Evolutionary conservation across 2,329 filamentous ascomycete species (phyloP).

Genomic region (Decorospora gaudefroyi): DNA sequence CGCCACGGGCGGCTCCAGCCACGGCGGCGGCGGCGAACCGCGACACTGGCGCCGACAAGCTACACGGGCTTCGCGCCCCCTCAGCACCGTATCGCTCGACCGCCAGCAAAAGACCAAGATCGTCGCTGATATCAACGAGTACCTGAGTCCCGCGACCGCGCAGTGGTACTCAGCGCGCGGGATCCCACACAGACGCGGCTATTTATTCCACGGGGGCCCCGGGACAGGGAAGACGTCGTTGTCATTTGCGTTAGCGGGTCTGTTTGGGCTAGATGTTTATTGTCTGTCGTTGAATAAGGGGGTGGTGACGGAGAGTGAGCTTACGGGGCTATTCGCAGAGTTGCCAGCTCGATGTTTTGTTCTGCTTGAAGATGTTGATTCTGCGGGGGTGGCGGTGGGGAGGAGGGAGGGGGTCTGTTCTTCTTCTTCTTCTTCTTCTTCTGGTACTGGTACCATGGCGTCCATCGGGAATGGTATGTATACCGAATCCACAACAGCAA

Average conservation of each 20-base stretch:
- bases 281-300: slow-evolving; percentile 62
- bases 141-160: too few relatives aligned
- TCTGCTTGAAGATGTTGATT: slow-evolving; percentile 55
- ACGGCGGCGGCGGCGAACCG: slow-evolving; percentile 8
- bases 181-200: too few relatives aligned
- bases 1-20: slow-evolving; percentile 47
- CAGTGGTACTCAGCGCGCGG: too few relatives aligned
- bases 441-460: too few relatives aligned
- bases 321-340: slow-evolving; percentile 50
- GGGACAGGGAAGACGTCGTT: slow-evolving; percentile 67
- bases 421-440: too few relatives aligned
- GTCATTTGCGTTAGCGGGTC: slow-evolving; percentile 50
- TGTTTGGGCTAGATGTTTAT: slow-evolving; percentile 54
- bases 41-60: slow-evolving; percentile 51
- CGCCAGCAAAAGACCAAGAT: slow-evolving; percentile 66
- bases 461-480: too few relatives aligned
- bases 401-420: neutral
- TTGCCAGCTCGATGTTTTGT: slow-evolving; percentile 53
- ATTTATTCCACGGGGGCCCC: too few relatives aligned
- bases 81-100: slow-evolving; percentile 76
- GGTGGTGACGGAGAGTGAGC: slow-evolving; percentile 71
- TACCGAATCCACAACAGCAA: too few relatives aligned
- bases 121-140: slow-evolving; percentile 75
- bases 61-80: too few relatives aligned
- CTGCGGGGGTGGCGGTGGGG: slow-evolving; percentile 45